These are phyloP conservation scores for Gigaspora rosea DNA, from an alignment of 192 early-diverging fungal species.

Conservation along the genomic window DNA sequence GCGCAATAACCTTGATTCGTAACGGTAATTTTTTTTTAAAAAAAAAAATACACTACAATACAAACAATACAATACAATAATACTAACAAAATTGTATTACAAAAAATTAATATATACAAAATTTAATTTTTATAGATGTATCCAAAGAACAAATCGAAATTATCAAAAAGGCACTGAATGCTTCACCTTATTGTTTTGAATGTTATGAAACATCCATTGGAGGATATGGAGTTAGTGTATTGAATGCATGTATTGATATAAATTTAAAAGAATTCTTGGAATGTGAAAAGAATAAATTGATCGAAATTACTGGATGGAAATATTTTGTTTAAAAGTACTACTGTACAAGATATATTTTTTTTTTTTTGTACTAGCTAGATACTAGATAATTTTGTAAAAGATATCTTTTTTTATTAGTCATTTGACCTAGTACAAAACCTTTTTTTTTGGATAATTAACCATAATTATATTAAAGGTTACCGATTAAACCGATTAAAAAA, in stretches of 20 bases:
- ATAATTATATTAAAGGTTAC: too few species aligned
- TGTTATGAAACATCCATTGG: constrained; percentile 28
- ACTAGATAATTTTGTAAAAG: too few species aligned
- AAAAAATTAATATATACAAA: not conserved
- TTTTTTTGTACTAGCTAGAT: too few species aligned
- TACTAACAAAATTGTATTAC: too few species aligned
- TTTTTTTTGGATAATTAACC: too few species aligned
- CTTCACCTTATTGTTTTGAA: constrained; percentile 1
- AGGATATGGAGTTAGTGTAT: constrained; percentile 6
- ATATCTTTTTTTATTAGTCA: too few species aligned
- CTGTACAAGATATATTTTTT: too few species aligned
- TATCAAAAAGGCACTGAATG: not conserved
- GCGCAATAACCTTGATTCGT: constrained; percentile 79
- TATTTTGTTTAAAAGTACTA: not conserved
- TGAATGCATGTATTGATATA: not conserved
- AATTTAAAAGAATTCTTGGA: constrained; percentile 12
- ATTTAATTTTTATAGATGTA: constrained; percentile 20
- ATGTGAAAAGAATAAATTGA: not conserved
- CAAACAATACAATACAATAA: too few species aligned
- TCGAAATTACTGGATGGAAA: not conserved
- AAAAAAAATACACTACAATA: too few species aligned
- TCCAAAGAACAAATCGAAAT: not conserved
- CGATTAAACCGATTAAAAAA: too few species aligned
- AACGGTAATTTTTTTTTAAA: constrained; percentile 46
- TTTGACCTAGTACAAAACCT: too few species aligned